phyloP scores from a whole-genome alignment of 176 grass and related monocot species.

The Aegilops umbellulata region DNA sequence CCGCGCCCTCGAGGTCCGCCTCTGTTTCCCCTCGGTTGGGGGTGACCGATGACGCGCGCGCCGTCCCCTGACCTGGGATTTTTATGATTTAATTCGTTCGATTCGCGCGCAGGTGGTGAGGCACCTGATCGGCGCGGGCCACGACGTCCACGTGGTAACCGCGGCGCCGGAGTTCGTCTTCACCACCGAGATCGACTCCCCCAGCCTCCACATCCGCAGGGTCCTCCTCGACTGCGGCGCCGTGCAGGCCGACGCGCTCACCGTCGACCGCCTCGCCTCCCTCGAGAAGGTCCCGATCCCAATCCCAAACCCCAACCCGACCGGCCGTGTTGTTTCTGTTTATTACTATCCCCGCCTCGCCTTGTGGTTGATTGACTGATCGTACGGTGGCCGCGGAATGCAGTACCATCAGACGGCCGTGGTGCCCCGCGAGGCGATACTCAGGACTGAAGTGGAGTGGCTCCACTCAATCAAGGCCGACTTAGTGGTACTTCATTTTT shows the following conservation, averaged over 20 bases:
- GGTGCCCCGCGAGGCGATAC: slow-evolving; percentile 78
- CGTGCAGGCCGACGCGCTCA: slow-evolving; percentile 96
- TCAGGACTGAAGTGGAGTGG: slow-evolving; percentile 90
- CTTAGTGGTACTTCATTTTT: slow-evolving; percentile 55
- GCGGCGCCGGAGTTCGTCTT: slow-evolving; percentile 93
- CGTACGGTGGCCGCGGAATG: not conserved
- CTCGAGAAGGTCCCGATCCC: slow-evolving; percentile 66
- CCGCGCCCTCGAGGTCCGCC: slow-evolving; percentile 71
- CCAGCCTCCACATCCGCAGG: slow-evolving; percentile 81
- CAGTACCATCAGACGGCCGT: slow-evolving; percentile 98
- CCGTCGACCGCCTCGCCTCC: slow-evolving; percentile 88
- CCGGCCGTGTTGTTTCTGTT: not conserved
- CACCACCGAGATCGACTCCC: slow-evolving; percentile 78
- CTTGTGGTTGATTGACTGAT: not conserved
- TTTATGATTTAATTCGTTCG: not conserved
- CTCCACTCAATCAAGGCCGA: slow-evolving; percentile 89
- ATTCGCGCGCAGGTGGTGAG: slow-evolving; percentile 59
- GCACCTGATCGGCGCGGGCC: slow-evolving; percentile 79
- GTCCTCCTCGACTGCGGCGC: slow-evolving; percentile 98
- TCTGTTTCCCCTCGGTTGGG: not conserved
- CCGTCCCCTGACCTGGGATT: not conserved
- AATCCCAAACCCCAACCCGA: not conserved
- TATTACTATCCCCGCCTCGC: not conserved
- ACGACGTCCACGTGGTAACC: slow-evolving; percentile 94
- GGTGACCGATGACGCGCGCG: no score